phyloP scores from a whole-genome alignment of 768 basidiomycete species.

The Trametes villosa region DNA sequence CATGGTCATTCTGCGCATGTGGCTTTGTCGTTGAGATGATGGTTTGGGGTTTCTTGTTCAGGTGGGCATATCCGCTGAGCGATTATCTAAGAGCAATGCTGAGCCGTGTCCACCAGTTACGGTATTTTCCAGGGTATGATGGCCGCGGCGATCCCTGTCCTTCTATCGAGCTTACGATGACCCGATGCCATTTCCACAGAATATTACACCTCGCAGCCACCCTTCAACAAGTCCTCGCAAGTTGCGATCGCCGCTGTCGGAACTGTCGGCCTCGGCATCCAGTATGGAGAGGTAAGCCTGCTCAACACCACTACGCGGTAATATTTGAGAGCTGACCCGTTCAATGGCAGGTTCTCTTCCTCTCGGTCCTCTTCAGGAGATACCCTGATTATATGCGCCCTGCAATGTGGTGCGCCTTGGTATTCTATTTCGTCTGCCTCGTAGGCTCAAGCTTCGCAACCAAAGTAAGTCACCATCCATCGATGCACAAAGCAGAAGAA shows the following conservation, averaged over 20 bases:
- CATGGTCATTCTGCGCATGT: slow-evolving; percentile 30
- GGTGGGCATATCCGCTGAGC: slow-evolving; percentile 1
- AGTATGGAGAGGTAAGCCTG: slow-evolving; percentile 27
- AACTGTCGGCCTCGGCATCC: slow-evolving; percentile 24
- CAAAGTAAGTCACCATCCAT: slow-evolving; percentile 7
- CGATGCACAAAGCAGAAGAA: neutral
- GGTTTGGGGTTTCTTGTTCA: slow-evolving; percentile 30
- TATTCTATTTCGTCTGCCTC: slow-evolving; percentile 21
- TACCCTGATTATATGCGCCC: slow-evolving; percentile 26
- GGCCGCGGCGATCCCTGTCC: neutral
- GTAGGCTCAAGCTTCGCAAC: slow-evolving; percentile 29
- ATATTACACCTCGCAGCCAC: slow-evolving; percentile 28
- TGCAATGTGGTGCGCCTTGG: slow-evolving; percentile 26
- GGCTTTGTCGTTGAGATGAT: slow-evolving; percentile 28
- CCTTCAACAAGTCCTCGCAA: slow-evolving; percentile 23
- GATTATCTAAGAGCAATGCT: neutral
- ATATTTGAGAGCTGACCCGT: neutral
- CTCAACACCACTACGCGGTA: too few relatives aligned
- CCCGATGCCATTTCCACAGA: slow-evolving; percentile 5
- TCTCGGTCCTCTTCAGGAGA: slow-evolving; percentile 24
- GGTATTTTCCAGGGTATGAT: slow-evolving; percentile 29
- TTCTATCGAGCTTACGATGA: too few relatives aligned
- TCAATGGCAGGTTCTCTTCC: slow-evolving; percentile 14
- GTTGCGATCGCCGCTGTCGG: slow-evolving; percentile 27
- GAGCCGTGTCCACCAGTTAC: slow-evolving; percentile 10